A percentile compares a stretch with the other conserved stretches of the same genome.
phyloP scores from a whole-genome alignment of 768 basidiomycete species.

The Termitomyces sp. region DNA sequence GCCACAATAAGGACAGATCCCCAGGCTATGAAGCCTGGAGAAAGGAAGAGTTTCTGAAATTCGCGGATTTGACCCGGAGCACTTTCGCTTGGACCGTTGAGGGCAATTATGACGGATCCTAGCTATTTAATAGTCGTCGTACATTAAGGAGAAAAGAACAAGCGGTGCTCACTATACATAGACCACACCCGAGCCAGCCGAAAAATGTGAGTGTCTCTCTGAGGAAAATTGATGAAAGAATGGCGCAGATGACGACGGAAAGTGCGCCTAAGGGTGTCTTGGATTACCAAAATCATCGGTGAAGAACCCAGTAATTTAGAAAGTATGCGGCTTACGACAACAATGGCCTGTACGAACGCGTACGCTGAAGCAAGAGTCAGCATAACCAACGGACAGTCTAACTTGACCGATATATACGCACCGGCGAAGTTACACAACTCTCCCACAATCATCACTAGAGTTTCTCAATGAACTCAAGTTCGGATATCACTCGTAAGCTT shows the following conservation, averaged over 20 bases:
- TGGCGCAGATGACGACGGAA: slow-evolving; percentile 93
- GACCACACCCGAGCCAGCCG: slow-evolving; percentile 91
- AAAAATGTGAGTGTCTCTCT: slow-evolving; percentile 93
- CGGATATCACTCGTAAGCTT: not conserved
- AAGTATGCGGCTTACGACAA: slow-evolving; percentile 60
- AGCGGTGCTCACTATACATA: slow-evolving; percentile 78
- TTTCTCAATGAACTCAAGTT: slow-evolving; percentile 6
- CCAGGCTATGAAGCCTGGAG: slow-evolving; percentile 79
- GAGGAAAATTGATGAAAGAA: slow-evolving; percentile 90
- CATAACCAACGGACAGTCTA: slow-evolving; percentile 19
- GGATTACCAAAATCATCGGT: slow-evolving; percentile 4
- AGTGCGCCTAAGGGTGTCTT: slow-evolving; percentile 94
- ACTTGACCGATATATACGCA: slow-evolving; percentile 35
- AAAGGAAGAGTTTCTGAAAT: slow-evolving; percentile 78
- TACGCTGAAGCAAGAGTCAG: slow-evolving; percentile 48
- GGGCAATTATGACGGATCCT: slow-evolving; percentile 24
- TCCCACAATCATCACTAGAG: slow-evolving; percentile 85
- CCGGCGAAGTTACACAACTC: slow-evolving; percentile 85
- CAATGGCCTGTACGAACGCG: slow-evolving; percentile 87
- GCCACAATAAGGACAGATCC: slow-evolving; percentile 58
- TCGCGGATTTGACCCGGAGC: slow-evolving; percentile 64
- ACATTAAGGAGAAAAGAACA: not conserved
- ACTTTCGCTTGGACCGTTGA: slow-evolving; percentile 61
- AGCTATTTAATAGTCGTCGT: slow-evolving; percentile 6
- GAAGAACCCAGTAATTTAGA: not conserved